Base-by-base conservation (phyloP, 73 alveolate species). In the Symbiodinium natans region DNA sequence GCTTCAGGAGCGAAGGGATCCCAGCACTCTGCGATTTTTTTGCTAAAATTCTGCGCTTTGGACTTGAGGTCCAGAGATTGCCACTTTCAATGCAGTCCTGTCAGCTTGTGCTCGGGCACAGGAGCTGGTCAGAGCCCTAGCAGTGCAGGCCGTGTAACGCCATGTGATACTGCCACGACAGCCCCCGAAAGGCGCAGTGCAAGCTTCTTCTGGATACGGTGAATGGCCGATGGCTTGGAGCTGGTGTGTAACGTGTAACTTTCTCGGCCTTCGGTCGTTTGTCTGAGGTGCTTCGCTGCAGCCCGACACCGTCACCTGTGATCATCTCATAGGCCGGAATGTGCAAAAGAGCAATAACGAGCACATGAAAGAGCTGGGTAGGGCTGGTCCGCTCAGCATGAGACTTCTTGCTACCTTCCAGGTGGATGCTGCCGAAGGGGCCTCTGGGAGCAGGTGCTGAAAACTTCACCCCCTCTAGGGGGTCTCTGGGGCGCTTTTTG, bases 91-190 rank as follows among this genome's bases (percentile, higher is more conserved):
- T 31, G 75, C 75, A 33, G 75, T 90, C 48, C 27, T 90, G 1
- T 19, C 86, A 40, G 96, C 96, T 33, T 90, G 96, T 41, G 48
- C 96, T 27, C 75, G 96, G 82, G 96, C 96, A 17, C 96, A 90
- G 52, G 88, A 90, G 48, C 77, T 90, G 48, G 96, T 42, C 77
- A 77, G 31, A 43, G 19, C 11, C 95, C 21, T 27, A 88, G 43
- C 63, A 8, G 63, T 17, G 23, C 17, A 48, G 17, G 63, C 23
- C 23, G 63, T 17, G 63, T 43, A 5, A 13, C 34, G n/a, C 27
- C 21, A 10, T 29, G 11, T 0, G 39, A 36, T 31, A 17, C 63
- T 17, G 23, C 17, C 63, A 48, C 63, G 23, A 48, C 8, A 68
- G 38, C 82, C 31, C 13, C 82, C 7, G 82, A 31, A 68, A 90